Conservation (phyloP, 2,329 filamentous ascomycete species). For the Alternaria arborescens region DNA sequence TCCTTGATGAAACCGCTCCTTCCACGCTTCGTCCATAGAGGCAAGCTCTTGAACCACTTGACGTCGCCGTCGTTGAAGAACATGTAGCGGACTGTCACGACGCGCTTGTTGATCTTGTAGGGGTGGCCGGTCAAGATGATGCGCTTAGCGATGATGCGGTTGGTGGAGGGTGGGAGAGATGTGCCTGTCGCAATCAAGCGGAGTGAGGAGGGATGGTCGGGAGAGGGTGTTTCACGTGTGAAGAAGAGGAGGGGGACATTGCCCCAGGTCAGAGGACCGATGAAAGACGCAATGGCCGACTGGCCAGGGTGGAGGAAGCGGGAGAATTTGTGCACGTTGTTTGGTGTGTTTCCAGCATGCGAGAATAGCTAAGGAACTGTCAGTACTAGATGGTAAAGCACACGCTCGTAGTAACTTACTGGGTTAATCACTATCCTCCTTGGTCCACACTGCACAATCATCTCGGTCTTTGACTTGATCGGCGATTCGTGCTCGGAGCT, state of each 20-base stretch:
- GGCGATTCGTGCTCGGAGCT: constrained; percentile 78
- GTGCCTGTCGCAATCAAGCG: constrained; percentile 88
- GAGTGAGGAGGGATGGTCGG: constrained; percentile 56
- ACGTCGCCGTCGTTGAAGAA: constrained; percentile 98
- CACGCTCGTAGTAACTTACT: constrained; percentile 25
- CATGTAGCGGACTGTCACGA: constrained; percentile 99
- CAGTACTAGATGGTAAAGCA: constrained; percentile 10
- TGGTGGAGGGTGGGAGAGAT: constrained; percentile 75
- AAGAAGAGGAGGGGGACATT: constrained; percentile 91
- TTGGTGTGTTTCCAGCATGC: constrained; percentile 85
- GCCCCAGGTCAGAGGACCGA: constrained; percentile 92
- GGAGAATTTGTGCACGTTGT: constrained; percentile 97
- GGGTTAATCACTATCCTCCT: constrained; percentile 88
- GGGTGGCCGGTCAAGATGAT: constrained; percentile 94
- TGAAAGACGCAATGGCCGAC: constrained; percentile 87
- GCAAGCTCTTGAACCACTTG: constrained; percentile 96
- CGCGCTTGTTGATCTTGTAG: constrained; percentile 97
- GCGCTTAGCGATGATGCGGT: constrained; percentile 88
- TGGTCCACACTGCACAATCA: constrained; percentile 90
- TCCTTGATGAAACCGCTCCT: constrained; percentile 94
- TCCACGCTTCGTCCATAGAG: constrained; percentile 91
- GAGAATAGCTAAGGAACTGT: constrained; percentile 71
- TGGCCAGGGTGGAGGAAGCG: constrained; percentile 90
- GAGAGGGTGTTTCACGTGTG: constrained; percentile 63
- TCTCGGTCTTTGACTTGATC: constrained; percentile 88